Base-by-base conservation (phyloP, 2,329 filamentous ascomycete genomes). In the Penicillium hordei region DNA sequence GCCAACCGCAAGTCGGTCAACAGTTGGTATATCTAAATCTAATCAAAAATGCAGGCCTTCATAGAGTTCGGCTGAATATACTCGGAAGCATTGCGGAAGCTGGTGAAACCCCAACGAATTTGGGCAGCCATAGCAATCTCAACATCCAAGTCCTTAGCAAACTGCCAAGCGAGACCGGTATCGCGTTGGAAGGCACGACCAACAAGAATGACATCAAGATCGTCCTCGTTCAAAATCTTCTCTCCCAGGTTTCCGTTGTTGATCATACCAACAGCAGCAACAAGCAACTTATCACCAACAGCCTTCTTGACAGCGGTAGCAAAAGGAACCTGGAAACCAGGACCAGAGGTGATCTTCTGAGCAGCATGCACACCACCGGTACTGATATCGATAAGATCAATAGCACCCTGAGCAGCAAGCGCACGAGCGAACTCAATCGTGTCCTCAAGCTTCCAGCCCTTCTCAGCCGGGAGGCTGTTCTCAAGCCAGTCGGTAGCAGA, bases 381-480 rank as follows among this genome's bases (percentile, higher is more conserved):
- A 65, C 87, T 91, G 57, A 96, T 85, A 72, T 97, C 93, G 34
- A 96, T 82, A 21, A 96, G 78, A 70, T 97, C 93, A 42, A 97
- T 83, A 3, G 66, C 65, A 33, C 93, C 93, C 19, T 83, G 79
- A 0, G 82, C 83, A 0, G 90, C 89, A 0, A 97, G 83, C 15
- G 89, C 78, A 68, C 79, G 71, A 0, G 89, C 87, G 1, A 94
- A 82, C 55, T 79, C 78, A 33, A 86, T 78, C 0, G 85, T 86
- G 55, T 93, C 82, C 21, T 86, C 82, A 4, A 85, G 65, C 0
- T 82, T 89, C 90, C 90, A 94, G 65, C 83, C 85, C 66, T 86
- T 81, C 59, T 66, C 64, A 0, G 82, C 88, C 89, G 79, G 73
- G 44, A 79, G 79, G 3, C 81, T 81, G 38, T 82, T 79, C 60